These are phyloP conservation scores for Cordyceps javanica DNA, from an alignment of 2,329 filamentous ascomycete genomes.

Conservation along the genomic window DNA sequence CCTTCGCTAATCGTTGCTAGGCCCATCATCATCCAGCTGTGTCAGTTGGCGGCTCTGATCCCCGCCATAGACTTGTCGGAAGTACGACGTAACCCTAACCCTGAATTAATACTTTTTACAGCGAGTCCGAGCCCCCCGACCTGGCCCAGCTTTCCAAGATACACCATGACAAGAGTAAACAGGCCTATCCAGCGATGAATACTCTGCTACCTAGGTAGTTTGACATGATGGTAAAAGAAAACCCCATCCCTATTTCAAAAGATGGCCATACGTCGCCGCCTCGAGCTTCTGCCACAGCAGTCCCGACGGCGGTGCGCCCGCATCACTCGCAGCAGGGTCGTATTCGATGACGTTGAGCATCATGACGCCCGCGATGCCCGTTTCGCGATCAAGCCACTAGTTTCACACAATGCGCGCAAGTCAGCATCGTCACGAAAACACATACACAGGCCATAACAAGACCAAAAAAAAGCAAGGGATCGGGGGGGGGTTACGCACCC, in stretches of 20 bases:
- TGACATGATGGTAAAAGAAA: background rate
- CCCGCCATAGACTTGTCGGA: too few species aligned
- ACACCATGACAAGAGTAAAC: too few species aligned
- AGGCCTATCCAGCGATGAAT: too few species aligned
- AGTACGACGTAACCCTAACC: too few species aligned
- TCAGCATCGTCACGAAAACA: background rate
- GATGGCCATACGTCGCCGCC: background rate
- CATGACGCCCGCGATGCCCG: conserved; percentile 13
- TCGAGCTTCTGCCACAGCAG: conserved; percentile 6
- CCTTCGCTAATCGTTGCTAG: too few species aligned
- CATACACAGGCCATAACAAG: background rate
- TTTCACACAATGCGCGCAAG: background rate
- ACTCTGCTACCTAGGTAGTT: too few species aligned
- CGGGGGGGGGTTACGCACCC: conserved; percentile 27
- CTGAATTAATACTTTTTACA: too few species aligned
- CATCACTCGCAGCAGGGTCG: background rate
- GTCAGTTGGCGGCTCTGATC: too few species aligned
- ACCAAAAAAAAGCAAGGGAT: background rate
- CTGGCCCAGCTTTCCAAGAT: too few species aligned
- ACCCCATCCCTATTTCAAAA: background rate
- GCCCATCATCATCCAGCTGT: too few species aligned
- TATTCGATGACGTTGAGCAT: conserved; percentile 10
- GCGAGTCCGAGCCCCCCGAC: too few species aligned
- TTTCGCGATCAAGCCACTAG: conserved; percentile 26
- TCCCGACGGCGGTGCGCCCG: background rate